phyloP scores from a whole-genome alignment of 192 early-diverging fungal species.

The Rhizophagus sp. region DNA sequence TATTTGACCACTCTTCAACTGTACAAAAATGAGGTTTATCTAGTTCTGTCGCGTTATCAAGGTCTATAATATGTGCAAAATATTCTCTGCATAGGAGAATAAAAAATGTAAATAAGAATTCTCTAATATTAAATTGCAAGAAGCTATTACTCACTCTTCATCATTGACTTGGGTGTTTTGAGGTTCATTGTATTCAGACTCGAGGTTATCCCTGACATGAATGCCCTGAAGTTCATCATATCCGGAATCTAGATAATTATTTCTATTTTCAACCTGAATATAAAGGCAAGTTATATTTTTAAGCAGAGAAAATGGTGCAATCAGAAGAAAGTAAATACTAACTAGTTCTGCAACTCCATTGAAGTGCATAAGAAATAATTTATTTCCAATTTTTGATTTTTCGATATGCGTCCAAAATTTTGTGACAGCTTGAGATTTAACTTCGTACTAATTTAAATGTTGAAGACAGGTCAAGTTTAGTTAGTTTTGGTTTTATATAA shows the following conservation, averaged over 20 bases:
- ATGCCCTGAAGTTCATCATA: neutral
- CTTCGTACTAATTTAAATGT: neutral
- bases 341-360: constrained; percentile 13
- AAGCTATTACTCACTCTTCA: too few species aligned
- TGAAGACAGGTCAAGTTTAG: too few species aligned
- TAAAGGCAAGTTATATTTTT: constrained; percentile 15
- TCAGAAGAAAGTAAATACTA: constrained; percentile 12
- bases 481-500: neutral
- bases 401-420: constrained; percentile 7
- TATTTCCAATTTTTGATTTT: constrained; percentile 16
- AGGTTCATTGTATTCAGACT: neutral
- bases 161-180: neutral
- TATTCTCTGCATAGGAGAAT: too few species aligned
- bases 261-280: constrained; percentile 10
- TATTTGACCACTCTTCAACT: constrained; percentile 4
- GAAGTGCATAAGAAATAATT: constrained; percentile 17
- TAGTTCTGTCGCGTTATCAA: neutral
- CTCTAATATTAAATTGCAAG: too few species aligned
- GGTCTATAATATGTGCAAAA: too few species aligned
- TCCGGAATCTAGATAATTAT: neutral
- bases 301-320: constrained; percentile 11
- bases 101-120: too few species aligned
- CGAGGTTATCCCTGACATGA: neutral
- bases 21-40: neutral
- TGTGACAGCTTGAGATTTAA: constrained; percentile 18